Base-by-base conservation (phyloP, 2,329 filamentous ascomycete species). In the Elsinoe ampelina region DNA sequence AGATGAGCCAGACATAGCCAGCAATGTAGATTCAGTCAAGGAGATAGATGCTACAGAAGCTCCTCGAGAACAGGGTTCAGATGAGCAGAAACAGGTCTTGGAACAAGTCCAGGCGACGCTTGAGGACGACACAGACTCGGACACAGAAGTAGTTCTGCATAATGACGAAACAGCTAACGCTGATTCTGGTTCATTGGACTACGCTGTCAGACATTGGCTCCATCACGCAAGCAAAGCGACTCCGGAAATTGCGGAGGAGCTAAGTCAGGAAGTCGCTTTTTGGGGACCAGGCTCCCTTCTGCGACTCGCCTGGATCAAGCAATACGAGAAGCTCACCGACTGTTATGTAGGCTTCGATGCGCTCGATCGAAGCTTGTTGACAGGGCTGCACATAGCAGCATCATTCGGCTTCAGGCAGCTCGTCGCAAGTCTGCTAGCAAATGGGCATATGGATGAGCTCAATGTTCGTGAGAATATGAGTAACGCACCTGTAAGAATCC, bases 211-310 rank as follows among this genome's bases (percentile, higher is more conserved):
- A 8, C 39, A 42, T 8, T 42, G 39, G 39, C 39, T 42, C 5
- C 39, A 42, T 22, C 39, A 42, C 19, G 39, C 39, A 15, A 42
- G 39, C 39, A 42, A 42, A 19, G 39, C 39, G 58, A 70, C 77
- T 68, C 72, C 77, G 2, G 70, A 73, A 35, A 58, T 80, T 17
- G 76, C 77, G 54, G 66, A 72, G 48, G 80, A 77, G 76, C 78
- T 80, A 58, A 62, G 66, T 26, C 67, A 74, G 59, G 55, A 77
- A 60, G 77, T 72, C 54, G 72, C 69, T 47, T 80, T 80, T 72
- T 42, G 39, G 39, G 39, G 19, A 19, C 10, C 2, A 4, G 39
- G 39, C 17, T 42, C 39, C 10, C 39, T 19, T 15, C 39, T 42
- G 17, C 39, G 39, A 11, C 39, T 42, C 39, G 39, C 39, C n/a